Evolutionary conservation across 371 early-diverging fungal genomes (phyloP).

Genomic region (Chytridium lagenaria): DNA sequence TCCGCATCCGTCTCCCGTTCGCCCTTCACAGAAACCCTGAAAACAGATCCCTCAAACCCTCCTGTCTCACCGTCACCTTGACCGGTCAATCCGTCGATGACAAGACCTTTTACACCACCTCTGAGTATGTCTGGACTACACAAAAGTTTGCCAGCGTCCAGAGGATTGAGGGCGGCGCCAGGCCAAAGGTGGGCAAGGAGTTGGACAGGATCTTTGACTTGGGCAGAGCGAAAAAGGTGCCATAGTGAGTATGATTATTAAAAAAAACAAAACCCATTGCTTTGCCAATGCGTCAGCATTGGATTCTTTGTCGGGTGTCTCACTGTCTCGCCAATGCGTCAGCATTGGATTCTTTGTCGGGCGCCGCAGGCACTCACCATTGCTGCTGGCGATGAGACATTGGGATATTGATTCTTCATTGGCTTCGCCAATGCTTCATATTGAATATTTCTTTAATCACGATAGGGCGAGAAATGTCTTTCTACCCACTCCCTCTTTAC

Average conservation of each 20-base stretch:
- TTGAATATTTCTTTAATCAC: too few species aligned
- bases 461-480: too few species aligned
- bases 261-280: not conserved
- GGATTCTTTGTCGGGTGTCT: not conserved
- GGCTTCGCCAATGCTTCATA: too few species aligned
- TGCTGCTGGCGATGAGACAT: too few species aligned
- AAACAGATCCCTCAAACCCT: conserved; percentile 12
- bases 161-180: not conserved
- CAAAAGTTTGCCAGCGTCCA: not conserved
- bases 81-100: not conserved
- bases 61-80: conserved; percentile 11
- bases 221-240: not conserved
- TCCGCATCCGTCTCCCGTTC: conserved; percentile 16
- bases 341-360: not conserved
- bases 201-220: conserved; percentile 10
- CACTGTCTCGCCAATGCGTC: not conserved
- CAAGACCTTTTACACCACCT: conserved; percentile 3
- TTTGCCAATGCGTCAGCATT: not conserved
- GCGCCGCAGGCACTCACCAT: not conserved
- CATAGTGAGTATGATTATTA: not conserved
- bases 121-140: conserved; percentile 12
- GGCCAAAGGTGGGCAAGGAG: not conserved
- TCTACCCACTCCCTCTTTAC: not conserved
- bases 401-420: too few species aligned
- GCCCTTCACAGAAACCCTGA: conserved; percentile 17